Percentiles rank a stretch among this genome's conserved stretches.
phyloP scores from a whole-genome alignment of 225 moss, liverwort and hornwort species.

The Antitrichia curtipendula region DNA sequence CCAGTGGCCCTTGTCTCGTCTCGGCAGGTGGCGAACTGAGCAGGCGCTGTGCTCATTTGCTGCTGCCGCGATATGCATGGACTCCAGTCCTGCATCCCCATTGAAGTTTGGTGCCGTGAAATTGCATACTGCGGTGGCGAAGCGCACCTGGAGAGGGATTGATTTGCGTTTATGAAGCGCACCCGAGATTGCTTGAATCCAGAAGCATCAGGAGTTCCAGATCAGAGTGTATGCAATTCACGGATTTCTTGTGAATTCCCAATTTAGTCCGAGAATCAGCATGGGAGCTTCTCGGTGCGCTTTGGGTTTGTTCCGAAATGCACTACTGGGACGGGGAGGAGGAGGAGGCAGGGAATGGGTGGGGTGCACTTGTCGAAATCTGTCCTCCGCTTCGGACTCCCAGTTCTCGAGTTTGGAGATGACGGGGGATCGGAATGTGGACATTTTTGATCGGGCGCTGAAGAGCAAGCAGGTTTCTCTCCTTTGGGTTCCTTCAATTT shows the following conservation, averaged over 20 bases:
- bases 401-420: slow-evolving; percentile 9
- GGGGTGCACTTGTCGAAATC: background rate
- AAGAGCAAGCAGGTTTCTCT: slow-evolving; percentile 68
- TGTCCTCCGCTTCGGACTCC: slow-evolving; percentile 7
- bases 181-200: background rate
- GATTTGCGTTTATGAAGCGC: background rate
- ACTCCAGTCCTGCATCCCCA: background rate
- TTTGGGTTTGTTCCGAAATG: background rate
- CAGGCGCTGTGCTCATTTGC: background rate
- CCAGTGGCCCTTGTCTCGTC: background rate
- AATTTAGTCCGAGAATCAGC: background rate
- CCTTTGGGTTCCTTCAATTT: background rate
- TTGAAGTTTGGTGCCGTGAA: background rate
- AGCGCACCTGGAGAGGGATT: background rate
- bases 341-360: background rate
- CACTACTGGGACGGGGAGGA: background rate
- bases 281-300: background rate
- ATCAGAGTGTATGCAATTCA: background rate
- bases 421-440: slow-evolving; percentile 67
- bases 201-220: background rate
- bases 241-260: background rate
- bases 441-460: slow-evolving; percentile 76
- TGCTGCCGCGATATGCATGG: background rate
- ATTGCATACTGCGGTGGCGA: background rate
- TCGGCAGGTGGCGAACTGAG: background rate